These are phyloP conservation scores for Parietaria judaica DNA, from an alignment of 306 rosid species.

Conservation along the genomic window DNA sequence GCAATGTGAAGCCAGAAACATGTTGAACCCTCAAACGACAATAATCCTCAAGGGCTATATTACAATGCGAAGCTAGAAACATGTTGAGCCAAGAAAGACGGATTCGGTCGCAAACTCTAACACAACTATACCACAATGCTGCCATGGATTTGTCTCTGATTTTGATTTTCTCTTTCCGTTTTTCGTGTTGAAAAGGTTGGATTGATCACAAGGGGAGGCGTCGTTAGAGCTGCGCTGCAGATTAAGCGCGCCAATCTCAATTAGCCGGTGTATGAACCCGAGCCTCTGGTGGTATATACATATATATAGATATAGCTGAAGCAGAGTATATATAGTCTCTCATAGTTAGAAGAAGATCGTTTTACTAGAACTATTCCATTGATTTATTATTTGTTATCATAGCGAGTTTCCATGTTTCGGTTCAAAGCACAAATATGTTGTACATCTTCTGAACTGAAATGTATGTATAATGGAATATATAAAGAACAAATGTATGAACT, in stretches of 20 bases:
- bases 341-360: slow-evolving; percentile 13
- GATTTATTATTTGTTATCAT: slow-evolving; percentile 6
- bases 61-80: no score
- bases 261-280: slow-evolving; percentile 12
- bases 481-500: no score
- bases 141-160: background rate
- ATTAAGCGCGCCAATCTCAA: slow-evolving; percentile 50
- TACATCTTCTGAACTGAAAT: no score
- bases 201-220: slow-evolving; percentile 77
- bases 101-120: no score
- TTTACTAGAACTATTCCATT: slow-evolving; percentile 6
- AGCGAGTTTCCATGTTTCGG: no score
- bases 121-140: background rate
- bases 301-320: background rate
- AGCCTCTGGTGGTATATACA: slow-evolving; percentile 6
- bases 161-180: slow-evolving; percentile 25
- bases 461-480: no score
- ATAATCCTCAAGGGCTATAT: no score
- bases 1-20: no score
- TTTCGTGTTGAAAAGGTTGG: slow-evolving; percentile 56
- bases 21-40: no score
- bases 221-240: slow-evolving; percentile 81
- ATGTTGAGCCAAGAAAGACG: no score
- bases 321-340: slow-evolving; percentile 7
- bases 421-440: no score